Conservation (phyloP, 2,329 filamentous ascomycete genomes). For the Chaetomiaceae sp. region DNA sequence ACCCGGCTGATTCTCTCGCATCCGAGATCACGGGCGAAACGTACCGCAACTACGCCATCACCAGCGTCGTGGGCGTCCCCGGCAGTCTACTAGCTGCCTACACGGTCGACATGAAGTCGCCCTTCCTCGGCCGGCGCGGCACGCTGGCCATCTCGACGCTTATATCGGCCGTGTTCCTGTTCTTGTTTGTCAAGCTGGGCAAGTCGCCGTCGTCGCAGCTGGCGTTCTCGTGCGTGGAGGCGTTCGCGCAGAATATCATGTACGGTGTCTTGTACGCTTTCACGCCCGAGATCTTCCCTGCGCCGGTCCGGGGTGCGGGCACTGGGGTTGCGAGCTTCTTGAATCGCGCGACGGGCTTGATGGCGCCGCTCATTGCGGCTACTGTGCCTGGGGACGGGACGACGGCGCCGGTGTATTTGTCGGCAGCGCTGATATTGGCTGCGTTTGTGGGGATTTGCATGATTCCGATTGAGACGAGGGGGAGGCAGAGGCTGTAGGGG, state of each 20-base stretch:
- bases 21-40: constrained; percentile 43
- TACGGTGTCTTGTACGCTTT: constrained; percentile 74
- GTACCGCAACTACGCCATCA: constrained; percentile 81
- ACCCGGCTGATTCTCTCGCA: constrained; percentile 30
- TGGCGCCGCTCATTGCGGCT: constrained; percentile 65
- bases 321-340: constrained; percentile 68
- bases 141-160: constrained; percentile 66
- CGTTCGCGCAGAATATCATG: constrained; percentile 72
- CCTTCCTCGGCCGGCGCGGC: constrained; percentile 63
- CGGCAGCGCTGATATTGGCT: constrained; percentile 51
- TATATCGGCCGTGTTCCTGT: constrained; percentile 64
- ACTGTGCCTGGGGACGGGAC: constrained; percentile 55
- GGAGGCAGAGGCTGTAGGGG: constrained; percentile 53
- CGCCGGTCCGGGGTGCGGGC: constrained; percentile 66
- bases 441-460: constrained; percentile 57
- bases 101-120: constrained; percentile 61
- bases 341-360: constrained; percentile 62
- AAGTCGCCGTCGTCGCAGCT: constrained; percentile 54
- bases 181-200: constrained; percentile 61
- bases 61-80: constrained; percentile 69
- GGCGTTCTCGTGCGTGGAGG: constrained; percentile 62
- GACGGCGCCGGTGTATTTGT: constrained; percentile 54
- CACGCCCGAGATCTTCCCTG: constrained; percentile 72
- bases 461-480: constrained; percentile 61
- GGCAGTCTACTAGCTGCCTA: constrained; percentile 71